Percentiles rank a stretch among this genome's conserved stretches.
These are phyloP conservation scores for Hypoxylon intermedium DNA, from an alignment of 495 filamentous ascomycete species.

Conservation along the genomic window DNA sequence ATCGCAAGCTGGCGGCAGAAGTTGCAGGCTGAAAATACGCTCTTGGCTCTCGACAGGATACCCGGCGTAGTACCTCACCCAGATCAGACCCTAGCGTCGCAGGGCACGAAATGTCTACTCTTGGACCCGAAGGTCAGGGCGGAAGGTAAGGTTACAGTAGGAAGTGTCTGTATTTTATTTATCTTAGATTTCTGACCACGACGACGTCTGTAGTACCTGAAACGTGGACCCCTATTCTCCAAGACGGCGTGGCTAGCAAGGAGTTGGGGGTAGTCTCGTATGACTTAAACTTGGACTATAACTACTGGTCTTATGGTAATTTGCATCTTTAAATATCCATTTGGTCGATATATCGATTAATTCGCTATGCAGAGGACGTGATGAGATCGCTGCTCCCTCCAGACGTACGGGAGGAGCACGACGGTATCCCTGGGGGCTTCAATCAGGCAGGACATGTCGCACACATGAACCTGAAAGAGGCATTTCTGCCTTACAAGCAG, in stretches of 20 bases:
- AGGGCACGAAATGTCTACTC: conserved; percentile 74
- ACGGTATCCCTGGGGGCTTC: conserved; percentile 86
- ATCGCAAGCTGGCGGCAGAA: conserved; percentile 70
- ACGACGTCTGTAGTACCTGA: conserved; percentile 63
- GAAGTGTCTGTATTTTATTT: conserved; percentile 10
- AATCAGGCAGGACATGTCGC: conserved; percentile 87
- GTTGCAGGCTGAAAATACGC: conserved; percentile 63
- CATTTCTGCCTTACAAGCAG: conserved; percentile 80
- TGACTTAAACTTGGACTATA: conserved; percentile 77
- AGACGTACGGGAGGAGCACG: conserved; percentile 60
- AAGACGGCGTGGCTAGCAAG: conserved; percentile 68
- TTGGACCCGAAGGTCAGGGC: conserved; percentile 71
- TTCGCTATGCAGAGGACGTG: conserved; percentile 69
- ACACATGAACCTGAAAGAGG: conserved; percentile 87
- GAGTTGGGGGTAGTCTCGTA: conserved; percentile 75
- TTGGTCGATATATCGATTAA: conserved; percentile 12
- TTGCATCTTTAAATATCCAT: conserved; percentile 18
- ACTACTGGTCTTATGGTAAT: conserved; percentile 83
- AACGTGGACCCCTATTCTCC: conserved; percentile 76
- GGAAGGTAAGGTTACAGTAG: conserved; percentile 60
- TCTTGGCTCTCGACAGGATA: conserved; percentile 61
- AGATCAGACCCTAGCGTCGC: conserved; percentile 58
- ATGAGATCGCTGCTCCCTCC: conserved; percentile 78
- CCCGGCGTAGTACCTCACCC: conserved; percentile 63
- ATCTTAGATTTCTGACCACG: conserved; percentile 12